Evolutionary conservation across 352 stramenopile genomes (phyloP).

Genomic region (Pythium myriotylum): DNA sequence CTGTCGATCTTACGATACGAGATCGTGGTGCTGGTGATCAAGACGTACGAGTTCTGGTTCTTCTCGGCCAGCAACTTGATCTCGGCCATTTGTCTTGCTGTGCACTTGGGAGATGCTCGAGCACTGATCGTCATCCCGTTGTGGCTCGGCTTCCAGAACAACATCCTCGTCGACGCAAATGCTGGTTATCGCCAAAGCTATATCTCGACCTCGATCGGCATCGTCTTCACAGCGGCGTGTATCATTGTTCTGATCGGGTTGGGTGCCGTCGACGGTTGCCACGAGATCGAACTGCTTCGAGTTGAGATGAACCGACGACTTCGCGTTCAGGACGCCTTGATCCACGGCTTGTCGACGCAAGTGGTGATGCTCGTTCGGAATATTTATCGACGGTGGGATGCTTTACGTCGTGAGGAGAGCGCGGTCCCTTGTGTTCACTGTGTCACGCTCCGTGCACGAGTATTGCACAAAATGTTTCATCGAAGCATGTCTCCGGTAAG

Average conservation of each 20-base stretch:
- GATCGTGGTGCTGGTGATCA: slow-evolving; percentile 2
- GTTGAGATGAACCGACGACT: background rate
- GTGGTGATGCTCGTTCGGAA: background rate
- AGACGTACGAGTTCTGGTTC: slow-evolving; percentile 23
- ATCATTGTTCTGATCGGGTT: background rate
- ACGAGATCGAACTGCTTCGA: background rate
- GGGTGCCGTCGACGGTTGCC: background rate
- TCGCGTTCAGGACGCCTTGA: background rate
- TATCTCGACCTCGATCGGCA: background rate
- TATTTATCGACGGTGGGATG: background rate
- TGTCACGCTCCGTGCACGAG: background rate
- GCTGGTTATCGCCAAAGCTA: background rate
- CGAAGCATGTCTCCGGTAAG: too few relatives aligned
- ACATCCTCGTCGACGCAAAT: slow-evolving; percentile 22
- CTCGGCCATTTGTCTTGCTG: background rate
- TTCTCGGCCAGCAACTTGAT: slow-evolving; percentile 10
- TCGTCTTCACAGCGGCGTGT: background rate
- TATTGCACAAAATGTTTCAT: too few relatives aligned
- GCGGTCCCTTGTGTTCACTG: background rate
- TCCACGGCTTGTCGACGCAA: background rate
- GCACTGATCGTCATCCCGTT: background rate
- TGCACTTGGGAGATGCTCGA: slow-evolving; percentile 22
- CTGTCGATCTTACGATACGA: background rate
- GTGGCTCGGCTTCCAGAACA: slow-evolving; percentile 14
- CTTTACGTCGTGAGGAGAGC: background rate